Evolutionary conservation across 2,329 filamentous ascomycete species (phyloP), one percentile per base, ranked within the genome.

Genomic region (Venturia aucupariae): DNA sequence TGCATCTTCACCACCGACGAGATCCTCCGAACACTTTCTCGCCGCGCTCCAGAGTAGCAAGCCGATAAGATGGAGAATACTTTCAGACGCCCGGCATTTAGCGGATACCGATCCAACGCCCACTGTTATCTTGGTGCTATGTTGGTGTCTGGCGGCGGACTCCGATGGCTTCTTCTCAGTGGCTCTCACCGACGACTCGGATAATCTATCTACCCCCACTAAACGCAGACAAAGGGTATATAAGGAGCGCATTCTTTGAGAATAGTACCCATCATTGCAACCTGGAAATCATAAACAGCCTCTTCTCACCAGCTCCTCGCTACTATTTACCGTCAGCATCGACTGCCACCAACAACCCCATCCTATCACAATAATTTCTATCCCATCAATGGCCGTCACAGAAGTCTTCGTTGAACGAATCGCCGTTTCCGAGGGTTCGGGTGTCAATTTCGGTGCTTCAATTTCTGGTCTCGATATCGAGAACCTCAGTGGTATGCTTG

Each of bases 401-500:
- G n/a, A 39, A 11, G n/a, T 65, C 38, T 35, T 19, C 19, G 64
- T 65, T 17, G 38, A 65, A 62, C 64, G 63, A 10, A 38, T 65
- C 48, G 60, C 44, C 13, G 48, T 60, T 13, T 48, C 60, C n/a
- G 51, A 59, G 22, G 54, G 48, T 17, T 65, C 64, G n/a, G 51
- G 51, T 24, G 54, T 65, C 17, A 60, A 65, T 39, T 65, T 65
- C n/a, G 64, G 64, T 30, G 64, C 51, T 22, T 30, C 32, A 2
- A 64, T 65, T 24, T 64, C 46, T 44, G 51, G 51, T 38, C 27
- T 63, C 48, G 54, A 65, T 22, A 24, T 65, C 35, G 64, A 65
- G 61, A 55, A 65, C 27, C 61, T 65, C 35, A 64, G n/a, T 42
- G 64, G 64, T 65, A 65, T 48, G 62, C 32, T 35, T 44, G 22